Evolutionary conservation across 805 yeast species (phyloP).

Genomic region (Saccharomycopsis oosterbeekiorum): DNA sequence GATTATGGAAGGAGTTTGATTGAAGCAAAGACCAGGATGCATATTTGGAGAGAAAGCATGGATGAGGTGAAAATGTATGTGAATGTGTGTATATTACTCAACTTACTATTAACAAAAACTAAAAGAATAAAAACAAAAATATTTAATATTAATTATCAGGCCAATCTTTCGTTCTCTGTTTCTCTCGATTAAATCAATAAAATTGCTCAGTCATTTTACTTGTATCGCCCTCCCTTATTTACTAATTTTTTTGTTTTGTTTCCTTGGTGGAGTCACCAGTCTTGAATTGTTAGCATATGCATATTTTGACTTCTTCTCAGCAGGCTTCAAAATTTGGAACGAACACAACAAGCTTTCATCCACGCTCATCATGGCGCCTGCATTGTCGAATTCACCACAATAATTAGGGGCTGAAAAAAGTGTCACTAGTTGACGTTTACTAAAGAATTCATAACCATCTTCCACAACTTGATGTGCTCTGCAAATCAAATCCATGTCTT

Average conservation of each 20-base stretch:
- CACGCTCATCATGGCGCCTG: constrained; percentile 99
- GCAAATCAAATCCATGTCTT: constrained; percentile 96
- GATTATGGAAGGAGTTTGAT: not conserved
- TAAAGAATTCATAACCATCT: constrained; percentile 96
- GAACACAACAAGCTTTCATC: constrained; percentile 94
- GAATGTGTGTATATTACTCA: not conserved
- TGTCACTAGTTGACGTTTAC: constrained; percentile 92
- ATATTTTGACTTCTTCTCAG: constrained; percentile 85
- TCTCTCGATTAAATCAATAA: not conserved
- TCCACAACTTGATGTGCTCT: constrained; percentile 99
- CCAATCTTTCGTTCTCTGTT: not conserved
- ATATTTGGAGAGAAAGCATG: not conserved
- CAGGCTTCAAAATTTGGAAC: constrained; percentile 94
- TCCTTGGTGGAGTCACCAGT: constrained; percentile 51
- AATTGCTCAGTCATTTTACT: too few relatives aligned
- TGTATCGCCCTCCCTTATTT: constrained; percentile 26
- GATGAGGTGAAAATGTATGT: not conserved
- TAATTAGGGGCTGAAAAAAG: constrained; percentile 95
- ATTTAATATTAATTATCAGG: too few relatives aligned
- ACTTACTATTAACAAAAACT: not conserved
- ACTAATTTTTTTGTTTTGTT: constrained; percentile 37
- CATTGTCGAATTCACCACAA: constrained; percentile 98
- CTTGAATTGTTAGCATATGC: constrained; percentile 34
- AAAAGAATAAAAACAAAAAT: not conserved
- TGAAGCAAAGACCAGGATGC: not conserved